phyloP scores from a whole-genome alignment of 2,329 filamentous ascomycete species.

The Colletotrichum brevisporum region DNA sequence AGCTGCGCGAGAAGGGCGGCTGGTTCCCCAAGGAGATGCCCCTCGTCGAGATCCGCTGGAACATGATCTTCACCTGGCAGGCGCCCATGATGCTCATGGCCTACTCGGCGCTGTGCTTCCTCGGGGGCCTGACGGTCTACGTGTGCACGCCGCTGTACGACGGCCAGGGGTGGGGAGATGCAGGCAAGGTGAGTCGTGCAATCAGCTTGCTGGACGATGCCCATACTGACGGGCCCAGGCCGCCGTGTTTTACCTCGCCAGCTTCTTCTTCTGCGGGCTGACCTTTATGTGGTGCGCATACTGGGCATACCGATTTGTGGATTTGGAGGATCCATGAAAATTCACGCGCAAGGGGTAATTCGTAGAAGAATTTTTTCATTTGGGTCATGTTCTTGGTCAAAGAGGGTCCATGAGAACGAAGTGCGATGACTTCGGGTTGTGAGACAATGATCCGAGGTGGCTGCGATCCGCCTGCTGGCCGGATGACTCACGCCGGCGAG shows the following conservation, averaged over 20 bases:
- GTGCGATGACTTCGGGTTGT: no score
- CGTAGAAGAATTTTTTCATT: no score
- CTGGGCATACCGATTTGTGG: constrained; percentile 47
- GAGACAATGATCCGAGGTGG: neutral
- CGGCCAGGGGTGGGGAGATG: constrained; percentile 36
- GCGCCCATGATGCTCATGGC: constrained; percentile 48
- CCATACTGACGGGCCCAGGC: constrained; percentile 28
- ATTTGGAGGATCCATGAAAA: constrained; percentile 37
- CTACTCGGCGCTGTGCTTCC: constrained; percentile 45
- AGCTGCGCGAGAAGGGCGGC: constrained; percentile 30
- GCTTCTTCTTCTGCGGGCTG: constrained; percentile 40
- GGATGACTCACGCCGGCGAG: constrained; percentile 36
- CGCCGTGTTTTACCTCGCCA: constrained; percentile 43
- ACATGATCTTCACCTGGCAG: constrained; percentile 50
- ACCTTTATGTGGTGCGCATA: constrained; percentile 47
- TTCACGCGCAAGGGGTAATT: neutral
- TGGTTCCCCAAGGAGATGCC: constrained; percentile 40
- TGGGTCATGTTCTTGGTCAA: no score
- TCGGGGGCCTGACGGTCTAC: constrained; percentile 44
- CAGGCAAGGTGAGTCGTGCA: constrained; percentile 40
- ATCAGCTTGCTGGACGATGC: neutral
- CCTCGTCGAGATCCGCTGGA: constrained; percentile 45
- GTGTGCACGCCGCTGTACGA: constrained; percentile 45
- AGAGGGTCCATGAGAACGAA: no score
- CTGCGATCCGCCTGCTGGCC: constrained; percentile 3